Base-by-base conservation (phyloP, 345 rosid genomes). In the Combretum micranthum region DNA sequence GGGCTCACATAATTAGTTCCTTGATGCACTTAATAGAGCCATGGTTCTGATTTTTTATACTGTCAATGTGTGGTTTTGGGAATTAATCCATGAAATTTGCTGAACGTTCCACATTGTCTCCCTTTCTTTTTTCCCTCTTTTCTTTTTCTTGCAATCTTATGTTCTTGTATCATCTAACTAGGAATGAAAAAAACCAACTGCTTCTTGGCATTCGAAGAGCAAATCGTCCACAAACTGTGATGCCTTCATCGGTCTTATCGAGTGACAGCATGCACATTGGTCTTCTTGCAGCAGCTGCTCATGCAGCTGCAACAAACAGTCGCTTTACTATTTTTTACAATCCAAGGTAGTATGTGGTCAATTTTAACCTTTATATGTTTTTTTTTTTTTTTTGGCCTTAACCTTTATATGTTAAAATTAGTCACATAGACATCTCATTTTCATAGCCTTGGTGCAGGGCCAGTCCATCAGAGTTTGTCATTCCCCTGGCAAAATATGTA, bases 211-310 rank as follows among this genome's bases (percentile, higher is more conserved):
- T 77, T 20, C 68, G 82, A 45, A 68, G 76, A 53, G 78, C 76
- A 4, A 70, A 59, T 68, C 78, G 82, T 19, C 73, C 78, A 0
- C 82, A 73, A 63, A 67, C 82, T 6, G 50, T 73, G 25, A 70
- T 77, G 78, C 78, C 78, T 32, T 77, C 82, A 13, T 77, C 82
- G 15, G 78, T 77, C 57, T 60, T 77, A 18, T 73, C 82, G 15
- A 77, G 82, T 62, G 82, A 77, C 56, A 77, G 82, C 54, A 77
- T 77, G 82, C 78, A 73, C 59, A 77, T 77, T 59, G 82, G 82
- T 56, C 75, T 77, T 52, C 78, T 77, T 44, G 82, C 82, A 57
- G 82, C 78, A 55, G 82, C 82, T n/a, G n/a, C n/a, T n/a, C n/a
- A n/a, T n/a, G n/a, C n/a, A n/a, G n/a, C n/a, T n/a, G n/a, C n/a